phyloP scores from a whole-genome alignment of 345 rosid species.

The Conringia planisiliqua region DNA sequence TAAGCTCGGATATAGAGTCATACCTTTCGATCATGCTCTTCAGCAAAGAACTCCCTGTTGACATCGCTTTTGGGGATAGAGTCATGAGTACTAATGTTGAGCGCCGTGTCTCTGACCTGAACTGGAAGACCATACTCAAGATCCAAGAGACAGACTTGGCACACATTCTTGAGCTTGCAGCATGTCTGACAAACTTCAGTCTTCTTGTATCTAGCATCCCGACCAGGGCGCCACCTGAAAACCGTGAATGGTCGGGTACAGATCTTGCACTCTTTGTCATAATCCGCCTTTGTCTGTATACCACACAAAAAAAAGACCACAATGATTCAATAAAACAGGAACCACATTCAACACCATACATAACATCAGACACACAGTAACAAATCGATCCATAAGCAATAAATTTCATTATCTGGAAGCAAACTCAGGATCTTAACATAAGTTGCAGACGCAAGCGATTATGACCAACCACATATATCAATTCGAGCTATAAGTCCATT shows the following conservation, averaged over 20 bases:
- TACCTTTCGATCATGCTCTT: slow-evolving; percentile 93
- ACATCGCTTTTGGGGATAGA: slow-evolving; percentile 92
- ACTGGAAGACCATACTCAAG: slow-evolving; percentile 95
- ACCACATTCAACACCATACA: not conserved
- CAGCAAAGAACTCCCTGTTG: slow-evolving; percentile 87
- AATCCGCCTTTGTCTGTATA: slow-evolving; percentile 70
- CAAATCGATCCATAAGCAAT: not conserved
- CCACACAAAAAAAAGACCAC: not conserved
- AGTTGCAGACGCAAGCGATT: not conserved
- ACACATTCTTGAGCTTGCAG: slow-evolving; percentile 90
- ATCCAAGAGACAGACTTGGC: slow-evolving; percentile 97
- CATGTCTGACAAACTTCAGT: slow-evolving; percentile 93
- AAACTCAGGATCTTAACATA: not conserved
- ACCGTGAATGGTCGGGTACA: slow-evolving; percentile 94
- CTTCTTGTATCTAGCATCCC: slow-evolving; percentile 87
- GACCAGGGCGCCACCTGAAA: slow-evolving; percentile 94
- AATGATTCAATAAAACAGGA: not conserved
- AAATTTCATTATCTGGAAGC: not conserved
- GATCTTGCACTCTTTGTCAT: slow-evolving; percentile 97
- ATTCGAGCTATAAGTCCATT: not conserved
- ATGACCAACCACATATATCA: not conserved
- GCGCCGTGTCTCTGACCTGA: slow-evolving; percentile 88
- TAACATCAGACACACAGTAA: not conserved
- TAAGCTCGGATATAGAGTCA: not conserved
- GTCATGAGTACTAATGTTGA: slow-evolving; percentile 71